Evolutionary conservation across 768 basidiomycete species (phyloP), one percentile per base, ranked within the genome.

Genomic region (Suillus lakei): DNA sequence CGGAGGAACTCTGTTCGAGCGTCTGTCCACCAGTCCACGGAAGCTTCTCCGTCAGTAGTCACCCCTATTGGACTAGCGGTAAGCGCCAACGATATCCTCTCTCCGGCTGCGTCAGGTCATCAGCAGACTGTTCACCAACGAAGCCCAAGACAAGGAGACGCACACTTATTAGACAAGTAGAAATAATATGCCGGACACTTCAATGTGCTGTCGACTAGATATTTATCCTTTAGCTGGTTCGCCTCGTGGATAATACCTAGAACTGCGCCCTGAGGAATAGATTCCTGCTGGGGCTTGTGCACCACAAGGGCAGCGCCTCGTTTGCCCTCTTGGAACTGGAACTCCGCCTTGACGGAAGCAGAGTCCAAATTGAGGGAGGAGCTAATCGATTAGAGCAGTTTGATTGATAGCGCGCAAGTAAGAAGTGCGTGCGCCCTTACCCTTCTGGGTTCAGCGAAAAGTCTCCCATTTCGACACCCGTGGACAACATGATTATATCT

Each of bases 141-240:
- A 39, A 39, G 38, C 38, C 21, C 18, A 21, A 53, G 13, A 13
- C 23, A 53, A 16, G 15, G 28, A 36, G 38, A 60, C 34, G 38
- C 43, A 60, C 60, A 39, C 50, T 72, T 77, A 60, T 74, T 65
- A 23, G 74, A 76, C 28, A 77, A 68, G 28, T 75, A 80, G 75
- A 78, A 72, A 58, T 72, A 73, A 26, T 68, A 73, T 1, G 78
- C 79, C 13, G 77, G 77, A 58, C 76, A 80, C 8, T 66, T 10
- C 55, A 79, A 64, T 0, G 69, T 38, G 62, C 66, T 70, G 0
- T 79, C 79, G 61, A 80, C 79, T 61, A 80, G 68, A 59, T 58
- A 72, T 64, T 73, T 80, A 70, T 72, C 68, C n/a, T 59, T 67
- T 21, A 80, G 71, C 12, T 15, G 54, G 1, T 72, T 74, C 1